Base-by-base conservation (phyloP, 2,329 filamentous ascomycete genomes). In the Cladosporium cucumerinum region DNA sequence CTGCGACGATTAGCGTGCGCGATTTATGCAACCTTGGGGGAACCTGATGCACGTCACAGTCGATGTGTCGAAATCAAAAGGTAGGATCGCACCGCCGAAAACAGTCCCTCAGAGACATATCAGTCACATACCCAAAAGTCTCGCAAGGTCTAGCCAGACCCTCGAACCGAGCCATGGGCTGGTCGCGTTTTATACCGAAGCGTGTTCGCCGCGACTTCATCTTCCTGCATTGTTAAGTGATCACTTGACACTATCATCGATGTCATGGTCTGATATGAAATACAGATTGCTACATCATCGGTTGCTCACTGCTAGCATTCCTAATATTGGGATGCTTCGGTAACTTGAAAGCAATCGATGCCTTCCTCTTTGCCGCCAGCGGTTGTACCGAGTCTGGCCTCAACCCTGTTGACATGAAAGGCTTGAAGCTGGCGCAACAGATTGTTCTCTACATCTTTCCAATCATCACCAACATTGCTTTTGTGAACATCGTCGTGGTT, bases 321-420 rank as follows among this genome's bases (percentile, higher is more conserved):
- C 66, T 76, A 30, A 69, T 81, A 51, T 66, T 81, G 23, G 77
- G 74, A 51, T 77, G 77, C 1, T 72, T 76, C 57, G 78, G 78
- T 30, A 82, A 81, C 62, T 54, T 82, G 5, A 66, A 67, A 3
- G 78, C 78, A 0, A 73, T 83, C 23, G 82, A 85, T 73, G 78
- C 81, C 25, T 83, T 80, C 70, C 82, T 84, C 71, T 81, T 84
- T 43, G 81, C 82, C 18, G 78, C 77, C 65, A 84, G 82, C 69
- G 77, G 78, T 1, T 80, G 80, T 0, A 85, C 82, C 5, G 81
- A 82, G 67, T 83, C 82, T 0, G 83, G 83, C 0, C 71, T 85
- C 26, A 84, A 84, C 67, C 79, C 81, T 81, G 70, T 84, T 48
- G 82, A 85, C 68, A 71, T 85, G 57, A 84, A 84, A 54, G 72